phyloP scores from a whole-genome alignment of 768 basidiomycete species.

The Tremella mesenterica region DNA sequence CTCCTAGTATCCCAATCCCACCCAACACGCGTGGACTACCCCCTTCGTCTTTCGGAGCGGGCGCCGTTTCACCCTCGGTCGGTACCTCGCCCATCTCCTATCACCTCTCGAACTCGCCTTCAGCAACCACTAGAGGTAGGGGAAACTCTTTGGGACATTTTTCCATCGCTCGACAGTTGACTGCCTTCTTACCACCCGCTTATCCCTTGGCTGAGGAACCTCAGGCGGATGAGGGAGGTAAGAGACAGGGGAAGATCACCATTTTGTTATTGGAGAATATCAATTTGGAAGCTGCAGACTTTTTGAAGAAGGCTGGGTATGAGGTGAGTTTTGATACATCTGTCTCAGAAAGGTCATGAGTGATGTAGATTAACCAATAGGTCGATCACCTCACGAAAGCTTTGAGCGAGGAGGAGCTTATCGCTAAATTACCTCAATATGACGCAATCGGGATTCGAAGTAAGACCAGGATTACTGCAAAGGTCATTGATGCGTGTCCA shows the following conservation, averaged over 20 bases:
- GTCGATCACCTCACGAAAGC: constrained; percentile 83
- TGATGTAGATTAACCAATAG: constrained; percentile 43
- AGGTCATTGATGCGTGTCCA: constrained; percentile 73
- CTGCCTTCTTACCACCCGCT: constrained; percentile 34
- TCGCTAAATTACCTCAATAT: constrained; percentile 65
- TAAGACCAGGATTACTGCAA: constrained; percentile 92
- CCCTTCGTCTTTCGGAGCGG: constrained; percentile 30
- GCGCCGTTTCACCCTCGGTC: constrained; percentile 15
- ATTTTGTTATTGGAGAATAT: constrained; percentile 92
- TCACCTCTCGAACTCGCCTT: constrained; percentile 11
- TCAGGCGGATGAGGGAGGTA: constrained; percentile 11
- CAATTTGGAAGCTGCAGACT: constrained; percentile 74
- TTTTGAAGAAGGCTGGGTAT: constrained; percentile 74
- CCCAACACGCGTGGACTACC: constrained; percentile 38
- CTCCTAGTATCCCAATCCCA: constrained; percentile 43
- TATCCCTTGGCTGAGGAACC: constrained; percentile 24
- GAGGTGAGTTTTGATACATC: constrained; percentile 24
- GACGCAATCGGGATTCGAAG: constrained; percentile 94
- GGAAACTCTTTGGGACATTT: constrained; percentile 1
- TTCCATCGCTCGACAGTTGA: constrained; percentile 25
- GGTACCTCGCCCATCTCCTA: constrained; percentile 28
- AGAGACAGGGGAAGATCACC: constrained; percentile 60
- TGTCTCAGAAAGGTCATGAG: background rate
- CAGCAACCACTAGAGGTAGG: background rate
- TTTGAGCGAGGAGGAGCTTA: constrained; percentile 85